Evolutionary conservation across 2,329 filamentous ascomycete species (phyloP), one percentile per base, ranked within the genome.

Genomic region (Coniosporium tulheliwenetii): DNA sequence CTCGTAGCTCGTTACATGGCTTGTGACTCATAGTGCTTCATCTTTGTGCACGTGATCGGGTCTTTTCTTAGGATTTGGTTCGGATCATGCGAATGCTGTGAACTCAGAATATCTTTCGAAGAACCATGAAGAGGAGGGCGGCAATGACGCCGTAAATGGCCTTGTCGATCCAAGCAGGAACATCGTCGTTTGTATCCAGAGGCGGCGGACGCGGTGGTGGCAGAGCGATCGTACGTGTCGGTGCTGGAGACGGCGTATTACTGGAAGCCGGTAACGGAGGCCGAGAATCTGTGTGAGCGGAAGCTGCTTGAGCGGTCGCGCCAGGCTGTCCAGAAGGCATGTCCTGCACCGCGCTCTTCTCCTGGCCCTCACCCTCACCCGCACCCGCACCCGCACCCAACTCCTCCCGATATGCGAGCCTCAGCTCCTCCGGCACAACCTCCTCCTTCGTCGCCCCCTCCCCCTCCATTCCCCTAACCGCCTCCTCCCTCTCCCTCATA

Each of bases 141-240:
- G 84, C 69, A 0, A 84, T 65, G 13, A 94, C 61, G 5, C 75
- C 79, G 15, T 79, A 75, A 48, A 94, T 94, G 32, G 79, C 73
- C 46, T 83, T 75, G 58, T 94, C 87, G 13, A 94, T 68, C 81
- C 85, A 93, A 10, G 77, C 62, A 1, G 79, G 73, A 12, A 83
- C 71, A 2, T 66, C 73, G 26, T 73, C 68, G 40, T 67, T 48
- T 34, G 55, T 52, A 31, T 48, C 48, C 36, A 13, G 37, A 15
- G 19, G 31, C 14, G 37, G 43, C 5, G 16, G 36, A n/a, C 36
- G 44, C 30, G 43, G 47, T 31, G 44, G 39, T 39, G 43, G 47
- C 13, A 34, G 34, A 14, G 39, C 32, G 38, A 37, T 34, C 33
- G 40, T 19, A 30, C 41, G 44, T 5, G 35, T 44, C 12, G 41